Conservation (phyloP, 805 yeast species). For the Komagataella mondaviorum region DNA sequence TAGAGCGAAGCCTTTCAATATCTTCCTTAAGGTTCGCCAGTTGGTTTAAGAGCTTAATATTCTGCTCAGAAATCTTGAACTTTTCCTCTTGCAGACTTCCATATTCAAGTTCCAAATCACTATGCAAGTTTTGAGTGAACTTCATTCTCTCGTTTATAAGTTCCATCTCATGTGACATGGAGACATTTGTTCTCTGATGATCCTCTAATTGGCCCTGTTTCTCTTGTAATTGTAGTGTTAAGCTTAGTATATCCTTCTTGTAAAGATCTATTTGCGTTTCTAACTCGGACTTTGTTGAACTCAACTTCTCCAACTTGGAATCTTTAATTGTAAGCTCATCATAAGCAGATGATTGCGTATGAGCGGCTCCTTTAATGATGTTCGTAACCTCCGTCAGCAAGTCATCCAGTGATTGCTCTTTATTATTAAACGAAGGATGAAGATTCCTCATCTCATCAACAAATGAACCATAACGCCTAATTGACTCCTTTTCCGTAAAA, state of each 20-base stretch:
- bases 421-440: neutral
- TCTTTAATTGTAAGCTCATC: neutral
- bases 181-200: neutral
- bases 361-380: neutral
- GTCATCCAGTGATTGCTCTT: neutral
- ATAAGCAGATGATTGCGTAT: neutral
- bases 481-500: neutral
- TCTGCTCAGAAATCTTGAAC: neutral
- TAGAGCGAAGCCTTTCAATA: neutral
- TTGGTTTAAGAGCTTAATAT: neutral
- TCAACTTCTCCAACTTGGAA: neutral
- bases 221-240: neutral
- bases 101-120: neutral
- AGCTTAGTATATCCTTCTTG: neutral
- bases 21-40: neutral
- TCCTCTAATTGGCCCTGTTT: neutral
- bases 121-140: neutral
- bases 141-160: neutral
- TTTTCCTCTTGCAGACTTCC: neutral
- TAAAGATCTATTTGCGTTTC: neutral
- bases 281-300: neutral
- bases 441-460: neutral
- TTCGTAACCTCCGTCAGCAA: neutral
- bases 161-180: neutral
- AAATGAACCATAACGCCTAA: neutral